phyloP scores from a whole-genome alignment of 129 eudicot species.

The Centella asiatica region DNA sequence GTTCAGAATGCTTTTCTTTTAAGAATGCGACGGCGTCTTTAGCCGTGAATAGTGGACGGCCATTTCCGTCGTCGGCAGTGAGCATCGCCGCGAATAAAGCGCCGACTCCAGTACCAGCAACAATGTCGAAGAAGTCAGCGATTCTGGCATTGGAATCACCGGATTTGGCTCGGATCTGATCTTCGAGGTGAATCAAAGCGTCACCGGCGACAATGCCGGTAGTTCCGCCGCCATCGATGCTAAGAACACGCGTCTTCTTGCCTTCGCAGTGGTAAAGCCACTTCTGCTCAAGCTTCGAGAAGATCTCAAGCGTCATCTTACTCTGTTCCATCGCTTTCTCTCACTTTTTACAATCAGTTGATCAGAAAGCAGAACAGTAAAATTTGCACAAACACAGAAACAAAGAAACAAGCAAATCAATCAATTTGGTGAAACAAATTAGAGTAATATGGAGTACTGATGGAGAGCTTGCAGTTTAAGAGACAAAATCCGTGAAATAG shows the following conservation, averaged over 20 bases:
- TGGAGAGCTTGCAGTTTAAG: neutral
- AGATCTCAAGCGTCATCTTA: constrained; percentile 74
- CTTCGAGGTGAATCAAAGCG: constrained; percentile 55
- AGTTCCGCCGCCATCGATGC: constrained; percentile 86
- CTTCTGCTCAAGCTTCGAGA: constrained; percentile 87
- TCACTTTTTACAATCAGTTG: too few relatives aligned
- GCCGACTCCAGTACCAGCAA: constrained; percentile 80
- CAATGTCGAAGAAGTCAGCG: constrained; percentile 67
- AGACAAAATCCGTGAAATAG: constrained; percentile 26
- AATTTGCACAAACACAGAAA: neutral
- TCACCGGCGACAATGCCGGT: constrained; percentile 52
- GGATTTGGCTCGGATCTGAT: constrained; percentile 69
- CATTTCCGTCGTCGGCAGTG: constrained; percentile 68
- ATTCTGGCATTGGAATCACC: constrained; percentile 67
- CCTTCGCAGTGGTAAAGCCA: constrained; percentile 68
- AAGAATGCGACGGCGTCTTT: constrained; percentile 47
- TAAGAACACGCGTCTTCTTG: constrained; percentile 66
- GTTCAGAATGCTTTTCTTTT: constrained; percentile 15
- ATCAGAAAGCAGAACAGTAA: too few relatives aligned
- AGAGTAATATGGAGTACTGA: neutral
- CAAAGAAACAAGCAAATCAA: neutral
- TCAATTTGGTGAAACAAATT: too few relatives aligned
- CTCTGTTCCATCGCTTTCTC: constrained; percentile 38
- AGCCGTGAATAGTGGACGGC: constrained; percentile 70
- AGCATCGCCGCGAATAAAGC: constrained; percentile 67